Evolutionary conservation across 1,284 basidiomycete species (phyloP).

Genomic region (Boletus austroedulis): DNA sequence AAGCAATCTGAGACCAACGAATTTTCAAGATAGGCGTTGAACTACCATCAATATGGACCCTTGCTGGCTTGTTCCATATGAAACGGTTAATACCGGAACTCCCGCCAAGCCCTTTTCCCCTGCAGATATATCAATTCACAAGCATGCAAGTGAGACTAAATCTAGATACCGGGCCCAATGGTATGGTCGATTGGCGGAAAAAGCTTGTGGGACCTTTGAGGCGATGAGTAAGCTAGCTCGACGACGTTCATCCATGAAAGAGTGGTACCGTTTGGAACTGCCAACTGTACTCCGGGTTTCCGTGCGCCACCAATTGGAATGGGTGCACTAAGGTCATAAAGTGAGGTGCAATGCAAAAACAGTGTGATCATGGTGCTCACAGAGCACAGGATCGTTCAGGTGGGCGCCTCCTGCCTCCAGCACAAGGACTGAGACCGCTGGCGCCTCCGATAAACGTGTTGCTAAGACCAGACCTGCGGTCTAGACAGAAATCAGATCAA

Average conservation of each 20-base stretch:
- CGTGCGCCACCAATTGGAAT: not conserved
- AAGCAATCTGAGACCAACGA: not conserved
- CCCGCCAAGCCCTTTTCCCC: constrained; percentile 1
- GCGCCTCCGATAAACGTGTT: not conserved
- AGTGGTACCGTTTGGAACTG: not conserved
- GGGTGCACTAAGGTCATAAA: not conserved
- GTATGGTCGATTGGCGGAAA: not conserved
- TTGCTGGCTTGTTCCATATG: constrained; percentile 3
- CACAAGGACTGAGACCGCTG: not conserved
- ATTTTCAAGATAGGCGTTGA: not conserved
- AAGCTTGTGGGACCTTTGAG: not conserved
- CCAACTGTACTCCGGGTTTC: not conserved
- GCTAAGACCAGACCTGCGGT: not conserved
- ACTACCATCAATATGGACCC: not conserved
- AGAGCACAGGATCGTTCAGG: not conserved
- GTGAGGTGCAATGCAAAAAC: not conserved
- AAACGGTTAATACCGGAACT: not conserved
- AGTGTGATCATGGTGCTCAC: not conserved
- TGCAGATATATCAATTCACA: not conserved
- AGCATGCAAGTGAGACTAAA: not conserved
- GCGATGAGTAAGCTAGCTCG: not conserved
- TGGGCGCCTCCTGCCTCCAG: constrained; percentile 1
- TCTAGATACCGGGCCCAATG: not conserved
- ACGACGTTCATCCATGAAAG: not conserved
- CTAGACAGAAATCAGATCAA: not conserved